A percentile compares a stretch with the other conserved stretches of the same genome.
Evolutionary conservation across 1,139 yeast genomes (phyloP).

Genomic region (Trichomonascaceae sp.): DNA sequence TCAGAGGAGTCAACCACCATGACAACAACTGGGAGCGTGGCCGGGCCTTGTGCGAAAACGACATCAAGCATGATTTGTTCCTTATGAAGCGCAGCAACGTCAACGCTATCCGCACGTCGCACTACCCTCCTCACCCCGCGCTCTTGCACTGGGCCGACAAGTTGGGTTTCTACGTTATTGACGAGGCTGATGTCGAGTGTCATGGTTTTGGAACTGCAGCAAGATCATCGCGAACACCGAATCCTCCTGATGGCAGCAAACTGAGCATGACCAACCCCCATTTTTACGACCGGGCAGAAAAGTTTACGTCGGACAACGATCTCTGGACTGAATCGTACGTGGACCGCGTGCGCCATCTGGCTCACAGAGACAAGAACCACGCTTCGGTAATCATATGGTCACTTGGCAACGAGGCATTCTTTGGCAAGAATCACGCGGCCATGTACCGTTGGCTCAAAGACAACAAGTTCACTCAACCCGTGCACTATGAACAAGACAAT

Average conservation of each 20-base stretch:
- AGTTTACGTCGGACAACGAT: conserved; percentile 23
- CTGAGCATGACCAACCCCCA: conserved; percentile 8
- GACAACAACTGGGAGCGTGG: conserved; percentile 26
- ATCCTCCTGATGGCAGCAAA: conserved; percentile 1
- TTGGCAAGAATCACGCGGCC: conserved; percentile 23
- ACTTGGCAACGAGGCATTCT: conserved; percentile 28
- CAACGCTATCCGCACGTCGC: conserved; percentile 28
- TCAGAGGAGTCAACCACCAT: conserved; percentile 27
- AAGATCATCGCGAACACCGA: conserved; percentile 2
- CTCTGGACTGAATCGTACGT: conserved; percentile 25
- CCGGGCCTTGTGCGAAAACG: conserved; percentile 26
- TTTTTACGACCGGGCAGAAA: conserved; percentile 6
- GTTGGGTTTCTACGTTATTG: conserved; percentile 27
- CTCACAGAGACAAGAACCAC: conserved; percentile 25
- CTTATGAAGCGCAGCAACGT: conserved; percentile 27
- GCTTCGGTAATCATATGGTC: conserved; percentile 29
- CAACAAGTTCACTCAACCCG: conserved; percentile 18
- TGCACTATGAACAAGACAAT: conserved; percentile 23
- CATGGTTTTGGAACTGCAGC: conserved; percentile 21
- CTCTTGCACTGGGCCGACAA: conserved; percentile 16
- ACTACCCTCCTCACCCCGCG: conserved; percentile 24
- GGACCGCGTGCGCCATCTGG: conserved; percentile 25
- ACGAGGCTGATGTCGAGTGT: conserved; percentile 29
- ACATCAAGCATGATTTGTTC: conserved; percentile 20
- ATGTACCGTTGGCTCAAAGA: conserved; percentile 21